These are phyloP conservation scores for Aspergillus cristatus DNA, from an alignment of 495 filamentous ascomycete genomes.

Conservation along the genomic window DNA sequence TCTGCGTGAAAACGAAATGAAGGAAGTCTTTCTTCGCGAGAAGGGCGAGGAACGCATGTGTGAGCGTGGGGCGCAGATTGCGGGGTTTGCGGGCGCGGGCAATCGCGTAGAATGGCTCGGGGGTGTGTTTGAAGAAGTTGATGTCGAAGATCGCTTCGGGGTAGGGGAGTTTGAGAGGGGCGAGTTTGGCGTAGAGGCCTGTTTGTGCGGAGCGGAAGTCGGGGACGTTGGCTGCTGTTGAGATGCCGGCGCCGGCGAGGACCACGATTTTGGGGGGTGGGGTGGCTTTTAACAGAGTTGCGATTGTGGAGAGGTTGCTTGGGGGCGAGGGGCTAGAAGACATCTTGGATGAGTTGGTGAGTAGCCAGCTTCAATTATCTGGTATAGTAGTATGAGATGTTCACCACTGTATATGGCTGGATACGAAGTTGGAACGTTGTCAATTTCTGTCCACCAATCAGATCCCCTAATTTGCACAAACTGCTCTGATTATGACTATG, in stretches of 20 bases:
- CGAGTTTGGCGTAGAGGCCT: conserved; percentile 75
- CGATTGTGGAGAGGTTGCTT: conserved; percentile 1
- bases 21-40: conserved; percentile 63
- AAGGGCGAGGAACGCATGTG: conserved; percentile 62
- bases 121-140: conserved; percentile 66
- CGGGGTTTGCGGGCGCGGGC: conserved; percentile 78
- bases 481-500: too few relatives aligned
- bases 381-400: background rate
- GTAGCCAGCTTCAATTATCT: background rate
- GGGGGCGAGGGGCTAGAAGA: too few relatives aligned
- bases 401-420: background rate
- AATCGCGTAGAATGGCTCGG: conserved; percentile 76
- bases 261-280: conserved; percentile 17
- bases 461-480: too few relatives aligned
- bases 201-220: conserved; percentile 69
- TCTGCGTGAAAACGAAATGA: conserved; percentile 79
- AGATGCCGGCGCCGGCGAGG: conserved; percentile 22
- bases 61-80: conserved; percentile 65
- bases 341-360: background rate
- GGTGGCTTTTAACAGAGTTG: conserved; percentile 11
- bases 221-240: conserved; percentile 66
- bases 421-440: background rate
- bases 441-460: background rate
- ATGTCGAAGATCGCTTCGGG: conserved; percentile 69
- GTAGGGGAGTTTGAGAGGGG: conserved; percentile 66